phyloP scores from a whole-genome alignment of 2,329 filamentous ascomycete genomes.

The Fusarium neocosmosporiellum region DNA sequence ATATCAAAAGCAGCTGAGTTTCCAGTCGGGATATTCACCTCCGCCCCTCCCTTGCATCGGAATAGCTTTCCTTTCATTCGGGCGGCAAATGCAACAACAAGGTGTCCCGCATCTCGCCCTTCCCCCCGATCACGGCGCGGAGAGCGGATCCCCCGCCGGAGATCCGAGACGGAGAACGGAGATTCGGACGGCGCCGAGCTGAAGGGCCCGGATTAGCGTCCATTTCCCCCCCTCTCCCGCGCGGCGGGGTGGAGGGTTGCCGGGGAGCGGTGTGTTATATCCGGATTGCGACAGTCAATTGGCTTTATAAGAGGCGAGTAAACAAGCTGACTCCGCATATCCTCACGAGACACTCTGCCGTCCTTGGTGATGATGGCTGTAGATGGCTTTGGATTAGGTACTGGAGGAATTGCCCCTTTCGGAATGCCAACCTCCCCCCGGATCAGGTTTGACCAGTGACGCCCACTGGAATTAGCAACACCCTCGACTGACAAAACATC shows the following conservation, averaged over 20 bases:
- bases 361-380: neutral
- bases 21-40: neutral
- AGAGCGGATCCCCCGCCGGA: constrained; percentile 38
- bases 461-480: neutral
- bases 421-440: neutral
- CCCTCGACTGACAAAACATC: neutral
- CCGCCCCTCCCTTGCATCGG: neutral
- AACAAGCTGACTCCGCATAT: neutral
- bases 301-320: constrained; percentile 2
- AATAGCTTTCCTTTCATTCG: constrained; percentile 21
- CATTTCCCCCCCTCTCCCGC: neutral
- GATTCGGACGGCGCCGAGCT: constrained; percentile 44
- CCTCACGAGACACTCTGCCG: neutral
- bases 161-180: constrained; percentile 43
- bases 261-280: constrained; percentile 28
- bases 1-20: neutral
- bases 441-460: constrained; percentile 11
- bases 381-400: neutral
- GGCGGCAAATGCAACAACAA: constrained; percentile 16
- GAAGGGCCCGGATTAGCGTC: constrained; percentile 20
- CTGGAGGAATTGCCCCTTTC: constrained; percentile 3
- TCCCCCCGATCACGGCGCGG: constrained; percentile 42
- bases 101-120: neutral
- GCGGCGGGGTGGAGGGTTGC: neutral
- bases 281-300: constrained; percentile 14